phyloP scores from a whole-genome alignment of 768 basidiomycete genomes.

The Neoboletus brunneissimus region DNA sequence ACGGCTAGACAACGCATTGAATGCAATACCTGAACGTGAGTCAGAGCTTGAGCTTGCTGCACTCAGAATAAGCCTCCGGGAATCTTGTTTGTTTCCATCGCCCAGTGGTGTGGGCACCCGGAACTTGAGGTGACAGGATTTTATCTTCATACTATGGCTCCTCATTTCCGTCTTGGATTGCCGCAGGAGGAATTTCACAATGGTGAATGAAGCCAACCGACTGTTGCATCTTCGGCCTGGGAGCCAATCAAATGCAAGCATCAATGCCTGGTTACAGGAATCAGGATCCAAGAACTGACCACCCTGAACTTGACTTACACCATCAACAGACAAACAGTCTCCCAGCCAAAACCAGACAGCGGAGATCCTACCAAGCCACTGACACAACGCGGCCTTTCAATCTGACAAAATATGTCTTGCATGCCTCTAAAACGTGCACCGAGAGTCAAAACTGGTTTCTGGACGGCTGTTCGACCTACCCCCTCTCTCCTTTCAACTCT shows the following conservation, averaged over 20 bases:
- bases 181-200: neutral
- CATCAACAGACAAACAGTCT: slow-evolving; percentile 11
- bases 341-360: slow-evolving; percentile 22
- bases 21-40: neutral
- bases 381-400: slow-evolving; percentile 27
- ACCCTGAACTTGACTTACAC: slow-evolving; percentile 15
- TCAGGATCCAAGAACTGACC: slow-evolving; percentile 5
- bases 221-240: neutral
- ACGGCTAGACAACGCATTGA: neutral
- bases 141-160: neutral
- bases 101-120: neutral
- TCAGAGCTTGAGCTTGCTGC: neutral
- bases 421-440: slow-evolving; percentile 28
- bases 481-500: neutral
- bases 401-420: slow-evolving; percentile 12
- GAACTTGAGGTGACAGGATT: neutral
- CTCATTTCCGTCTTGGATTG: slow-evolving; percentile 13
- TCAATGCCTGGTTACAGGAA: neutral
- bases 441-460: slow-evolving; percentile 11
- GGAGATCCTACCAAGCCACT: slow-evolving; percentile 20
- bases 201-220: slow-evolving; percentile 5
- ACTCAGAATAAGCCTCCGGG: neutral
- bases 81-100: neutral
- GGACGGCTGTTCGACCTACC: slow-evolving; percentile 8
- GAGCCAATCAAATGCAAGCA: slow-evolving; percentile 18